Evolutionary conservation across 768 basidiomycete genomes (phyloP).

Genomic region (Mycena floridula): DNA sequence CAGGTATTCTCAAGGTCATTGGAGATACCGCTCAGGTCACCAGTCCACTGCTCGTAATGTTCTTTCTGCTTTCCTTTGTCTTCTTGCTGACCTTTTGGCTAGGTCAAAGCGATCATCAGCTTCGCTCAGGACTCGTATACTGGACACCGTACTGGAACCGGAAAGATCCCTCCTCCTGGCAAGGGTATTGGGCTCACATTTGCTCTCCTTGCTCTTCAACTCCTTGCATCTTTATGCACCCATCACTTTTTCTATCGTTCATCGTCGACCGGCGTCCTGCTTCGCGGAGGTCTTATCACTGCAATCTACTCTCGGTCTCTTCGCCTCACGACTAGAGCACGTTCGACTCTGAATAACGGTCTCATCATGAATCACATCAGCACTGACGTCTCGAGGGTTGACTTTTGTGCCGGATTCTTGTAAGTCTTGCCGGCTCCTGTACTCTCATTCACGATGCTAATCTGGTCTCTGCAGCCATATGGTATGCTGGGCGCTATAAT

Average conservation of each 20-base stretch:
- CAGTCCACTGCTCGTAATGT: conserved; percentile 75
- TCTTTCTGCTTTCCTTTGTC: conserved; percentile 23
- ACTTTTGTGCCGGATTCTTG: conserved; percentile 78
- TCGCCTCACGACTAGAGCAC: conserved; percentile 68
- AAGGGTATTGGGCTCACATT: conserved; percentile 73
- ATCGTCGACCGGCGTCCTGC: conserved; percentile 68
- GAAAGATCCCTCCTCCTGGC: conserved; percentile 33
- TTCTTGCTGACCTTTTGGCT: background rate
- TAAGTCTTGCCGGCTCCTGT: conserved; percentile 47
- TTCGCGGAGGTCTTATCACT: conserved; percentile 82
- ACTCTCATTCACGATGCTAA: conserved; percentile 1
- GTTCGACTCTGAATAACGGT: conserved; percentile 79
- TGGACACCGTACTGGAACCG: conserved; percentile 30
- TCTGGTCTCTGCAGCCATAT: conserved; percentile 1
- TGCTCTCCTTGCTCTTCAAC: conserved; percentile 60
- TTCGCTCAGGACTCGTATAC: conserved; percentile 61
- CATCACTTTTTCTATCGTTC: conserved; percentile 84
- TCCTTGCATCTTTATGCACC: conserved; percentile 57
- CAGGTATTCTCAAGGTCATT: conserved; percentile 51
- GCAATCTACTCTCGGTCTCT: conserved; percentile 80
- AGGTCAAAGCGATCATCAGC: conserved; percentile 63
- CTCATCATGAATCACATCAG: conserved; percentile 92
- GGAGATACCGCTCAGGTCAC: conserved; percentile 70
- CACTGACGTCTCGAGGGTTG: conserved; percentile 86
- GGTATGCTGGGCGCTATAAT: no score